Base-by-base conservation (phyloP, 805 yeast genomes). In the Candida palmyrensis region DNA sequence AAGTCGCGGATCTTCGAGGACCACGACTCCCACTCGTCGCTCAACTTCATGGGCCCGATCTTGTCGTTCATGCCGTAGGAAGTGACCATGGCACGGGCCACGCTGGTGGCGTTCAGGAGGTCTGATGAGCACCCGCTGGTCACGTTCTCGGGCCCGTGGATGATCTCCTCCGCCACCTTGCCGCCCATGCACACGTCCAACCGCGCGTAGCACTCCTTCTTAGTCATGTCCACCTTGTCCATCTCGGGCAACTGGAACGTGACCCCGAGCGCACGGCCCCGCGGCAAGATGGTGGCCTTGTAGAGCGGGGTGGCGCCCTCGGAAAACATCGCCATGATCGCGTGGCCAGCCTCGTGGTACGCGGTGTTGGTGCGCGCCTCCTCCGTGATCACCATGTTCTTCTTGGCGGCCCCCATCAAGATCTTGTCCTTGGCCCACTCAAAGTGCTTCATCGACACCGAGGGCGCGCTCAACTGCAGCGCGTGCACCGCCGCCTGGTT, bases 401-500 rank as follows among this genome's bases (percentile, higher is more conserved):
- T 86, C 58, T 95, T 83, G 48, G 95, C 99, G 23, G 97, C 97
- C 34, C 99, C 99, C 84, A 92, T 79, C 53, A 94, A 68, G 36
- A 94, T 92, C 64, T 92, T 92, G 62, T 92, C 99, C 60, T 92
- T 92, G 27, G 99, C 98, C 98, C 98, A 92, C 59, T 92, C 99
- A 42, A 92, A 79, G 59, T 92, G 97, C 29, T 60, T 56, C 95
- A 87, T 84, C 51, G 81, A 86, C 18, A 92, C 98, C 16, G 89
- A 73, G 23, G 87, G 74, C 1, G 97, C 97, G 44, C 85, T 82
- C 49, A 82, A 77, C 53, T 88, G 96, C 18, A 97, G 87, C 0
- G 98, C 99, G 54, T 83, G 82, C 29, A 92, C 88, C 3, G 99
- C 99, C 11, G 99, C 99, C 59, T 92, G 97, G 62, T 92, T 92